These are phyloP conservation scores for Senna tora DNA, from an alignment of 306 rosid genomes.

Conservation along the genomic window DNA sequence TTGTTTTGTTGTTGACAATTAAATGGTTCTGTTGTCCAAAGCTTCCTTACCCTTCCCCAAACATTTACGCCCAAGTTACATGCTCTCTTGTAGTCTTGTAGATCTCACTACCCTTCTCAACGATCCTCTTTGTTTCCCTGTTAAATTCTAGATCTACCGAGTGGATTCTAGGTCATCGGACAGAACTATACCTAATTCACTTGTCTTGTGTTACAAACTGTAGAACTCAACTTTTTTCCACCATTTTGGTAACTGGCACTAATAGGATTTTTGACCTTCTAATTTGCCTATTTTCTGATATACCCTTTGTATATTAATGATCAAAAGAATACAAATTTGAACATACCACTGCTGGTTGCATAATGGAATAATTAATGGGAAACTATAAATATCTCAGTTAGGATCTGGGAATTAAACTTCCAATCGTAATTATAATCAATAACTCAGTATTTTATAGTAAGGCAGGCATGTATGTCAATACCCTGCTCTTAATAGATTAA, in stretches of 20 bases:
- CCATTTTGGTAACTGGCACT: background rate
- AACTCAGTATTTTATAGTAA: background rate
- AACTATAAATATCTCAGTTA: background rate
- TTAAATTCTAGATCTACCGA: background rate
- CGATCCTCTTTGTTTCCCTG: background rate
- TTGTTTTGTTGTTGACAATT: background rate
- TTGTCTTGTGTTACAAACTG: background rate
- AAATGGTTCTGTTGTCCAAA: slow-evolving; percentile 2
- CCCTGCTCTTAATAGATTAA: slow-evolving; percentile 15
- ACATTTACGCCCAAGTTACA: background rate
- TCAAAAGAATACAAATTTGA: background rate
- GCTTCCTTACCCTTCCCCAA: background rate
- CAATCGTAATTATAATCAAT: slow-evolving; percentile 14
- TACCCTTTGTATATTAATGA: background rate
- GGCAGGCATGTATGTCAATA: slow-evolving; percentile 15
- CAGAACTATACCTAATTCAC: background rate
- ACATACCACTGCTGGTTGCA: background rate
- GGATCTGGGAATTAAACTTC: background rate
- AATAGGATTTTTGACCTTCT: background rate
- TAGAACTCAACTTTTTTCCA: background rate
- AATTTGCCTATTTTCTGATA: slow-evolving; percentile 12
- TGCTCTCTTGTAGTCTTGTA: background rate
- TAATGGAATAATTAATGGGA: background rate
- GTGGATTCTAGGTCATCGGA: background rate
- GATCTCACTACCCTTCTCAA: no score